A percentile compares a stretch with the other conserved stretches of the same genome.
Evolutionary conservation across 139 green algal genomes (phyloP).

Genomic region (Picochlorum costavermella): DNA sequence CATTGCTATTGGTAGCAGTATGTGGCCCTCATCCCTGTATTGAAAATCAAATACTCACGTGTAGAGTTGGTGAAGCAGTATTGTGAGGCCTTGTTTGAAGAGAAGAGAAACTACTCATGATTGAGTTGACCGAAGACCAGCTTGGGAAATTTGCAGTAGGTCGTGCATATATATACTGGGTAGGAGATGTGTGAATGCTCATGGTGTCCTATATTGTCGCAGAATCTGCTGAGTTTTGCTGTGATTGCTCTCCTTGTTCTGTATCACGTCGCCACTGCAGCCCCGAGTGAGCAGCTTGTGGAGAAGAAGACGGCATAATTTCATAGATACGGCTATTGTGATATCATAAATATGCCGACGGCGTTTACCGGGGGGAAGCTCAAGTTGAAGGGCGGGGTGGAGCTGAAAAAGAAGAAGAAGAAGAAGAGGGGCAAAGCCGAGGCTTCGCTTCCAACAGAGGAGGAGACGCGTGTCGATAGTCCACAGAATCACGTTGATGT

Average conservation of each 20-base stretch:
- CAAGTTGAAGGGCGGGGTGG: conserved; percentile 76
- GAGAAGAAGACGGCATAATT: not conserved
- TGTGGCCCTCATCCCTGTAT: no score
- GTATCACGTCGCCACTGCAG: conserved; percentile 55
- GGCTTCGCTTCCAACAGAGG: not conserved
- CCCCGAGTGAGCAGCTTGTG: not conserved
- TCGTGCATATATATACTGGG: not conserved
- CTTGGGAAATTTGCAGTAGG: conserved; percentile 52
- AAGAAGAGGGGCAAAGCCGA: conserved; percentile 41
- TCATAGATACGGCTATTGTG: no score
- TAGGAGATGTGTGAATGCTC: not conserved
- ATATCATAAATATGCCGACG: not conserved
- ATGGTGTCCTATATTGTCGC: not conserved
- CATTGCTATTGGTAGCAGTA: no score
- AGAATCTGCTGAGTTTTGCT: conserved; percentile 62
- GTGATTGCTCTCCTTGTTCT: conserved; percentile 62
- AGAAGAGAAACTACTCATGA: not conserved
- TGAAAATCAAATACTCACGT: no score
- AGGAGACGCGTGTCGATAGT: not conserved
- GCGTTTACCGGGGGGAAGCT: conserved; percentile 76
- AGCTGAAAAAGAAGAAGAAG: conserved; percentile 65
- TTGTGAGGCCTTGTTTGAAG: not conserved
- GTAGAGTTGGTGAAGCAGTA: no score
- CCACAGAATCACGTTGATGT: not conserved
- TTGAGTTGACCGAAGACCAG: conserved; percentile 30